phyloP scores from a whole-genome alignment of 1,139 yeast species.

The Pichia kudriavzevii region DNA sequence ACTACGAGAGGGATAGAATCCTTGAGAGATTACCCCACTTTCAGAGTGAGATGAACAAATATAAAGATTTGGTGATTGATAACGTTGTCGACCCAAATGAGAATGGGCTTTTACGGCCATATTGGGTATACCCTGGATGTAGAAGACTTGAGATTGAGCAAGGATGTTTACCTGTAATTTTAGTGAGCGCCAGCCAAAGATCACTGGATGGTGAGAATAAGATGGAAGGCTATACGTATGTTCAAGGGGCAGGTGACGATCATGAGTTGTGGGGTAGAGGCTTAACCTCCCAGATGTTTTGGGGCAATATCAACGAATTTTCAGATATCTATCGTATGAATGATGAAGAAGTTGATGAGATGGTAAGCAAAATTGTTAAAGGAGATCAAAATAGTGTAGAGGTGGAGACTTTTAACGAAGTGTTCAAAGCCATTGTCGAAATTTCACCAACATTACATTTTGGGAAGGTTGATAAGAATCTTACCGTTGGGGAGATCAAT shows the following conservation, averaged over 20 bases:
- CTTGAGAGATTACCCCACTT: constrained; percentile 40
- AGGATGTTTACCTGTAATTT: constrained; percentile 37
- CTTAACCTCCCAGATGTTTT: constrained; percentile 48
- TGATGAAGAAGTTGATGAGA: constrained; percentile 33
- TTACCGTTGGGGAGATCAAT: neutral
- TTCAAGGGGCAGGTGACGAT: constrained; percentile 92
- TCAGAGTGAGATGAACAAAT: constrained; percentile 37
- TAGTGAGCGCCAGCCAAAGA: constrained; percentile 56
- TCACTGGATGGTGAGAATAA: constrained; percentile 48
- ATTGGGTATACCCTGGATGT: constrained; percentile 63
- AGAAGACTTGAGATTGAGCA: constrained; percentile 2
- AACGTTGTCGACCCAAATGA: neutral
- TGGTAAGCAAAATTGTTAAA: constrained; percentile 15
- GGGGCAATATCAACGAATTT: constrained; percentile 40
- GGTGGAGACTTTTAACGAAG: too few species aligned
- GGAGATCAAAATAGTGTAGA: constrained; percentile 14
- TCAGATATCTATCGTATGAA: constrained; percentile 29
- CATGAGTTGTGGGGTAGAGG: constrained; percentile 77
- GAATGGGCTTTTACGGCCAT: constrained; percentile 45
- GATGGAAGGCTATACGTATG: constrained; percentile 46
- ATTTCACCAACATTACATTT: constrained; percentile 13
- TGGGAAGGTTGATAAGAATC: constrained; percentile 12
- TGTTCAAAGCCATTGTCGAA: too few species aligned
- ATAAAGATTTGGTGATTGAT: constrained; percentile 20
- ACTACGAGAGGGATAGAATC: constrained; percentile 53